A percentile compares a stretch with the other conserved stretches of the same genome.
phyloP scores from a whole-genome alignment of 345 rosid genomes.

The Eucalyptus sp. region DNA sequence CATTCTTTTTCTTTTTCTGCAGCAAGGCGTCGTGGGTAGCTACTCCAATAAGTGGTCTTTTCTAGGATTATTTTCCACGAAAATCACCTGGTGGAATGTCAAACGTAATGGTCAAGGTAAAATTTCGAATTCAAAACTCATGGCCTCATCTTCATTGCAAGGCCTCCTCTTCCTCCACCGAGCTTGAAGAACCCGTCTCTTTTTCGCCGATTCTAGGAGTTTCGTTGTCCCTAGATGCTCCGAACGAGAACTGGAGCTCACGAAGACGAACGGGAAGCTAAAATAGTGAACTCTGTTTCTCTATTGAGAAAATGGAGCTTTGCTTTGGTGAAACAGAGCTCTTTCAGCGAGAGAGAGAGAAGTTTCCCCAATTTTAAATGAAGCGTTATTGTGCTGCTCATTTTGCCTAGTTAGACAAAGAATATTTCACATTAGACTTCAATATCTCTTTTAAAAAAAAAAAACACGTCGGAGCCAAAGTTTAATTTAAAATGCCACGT shows the following conservation, averaged over 20 bases:
- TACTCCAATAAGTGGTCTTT: not conserved
- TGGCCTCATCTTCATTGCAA: not conserved
- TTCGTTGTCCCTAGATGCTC: too few species aligned
- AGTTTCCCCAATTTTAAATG: not conserved
- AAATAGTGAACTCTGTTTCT: not conserved
- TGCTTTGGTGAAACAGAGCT: not conserved
- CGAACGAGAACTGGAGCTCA: not conserved
- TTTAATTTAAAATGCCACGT: not conserved
- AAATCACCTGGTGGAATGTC: not conserved
- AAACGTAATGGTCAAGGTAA: rapidly evolving
- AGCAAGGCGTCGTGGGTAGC: rapidly evolving
- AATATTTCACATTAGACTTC: not conserved
- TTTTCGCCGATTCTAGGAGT: too few species aligned
- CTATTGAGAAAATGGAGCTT: not conserved
- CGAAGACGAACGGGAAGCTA: not conserved
- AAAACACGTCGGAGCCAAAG: rapidly evolving
- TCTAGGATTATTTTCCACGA: not conserved
- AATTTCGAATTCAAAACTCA: not conserved
- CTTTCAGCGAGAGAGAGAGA: too few species aligned
- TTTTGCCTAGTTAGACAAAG: not conserved
- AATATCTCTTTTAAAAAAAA: not conserved
- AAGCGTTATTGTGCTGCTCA: not conserved
- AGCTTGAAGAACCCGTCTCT: not conserved
- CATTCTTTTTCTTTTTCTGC: rapidly evolving
- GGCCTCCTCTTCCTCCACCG: not conserved